A percentile compares a stretch with the other conserved stretches of the same genome.
These are phyloP conservation scores for Cladophialophora bantiana DNA, from an alignment of 2,329 filamentous ascomycete species.

Conservation along the genomic window DNA sequence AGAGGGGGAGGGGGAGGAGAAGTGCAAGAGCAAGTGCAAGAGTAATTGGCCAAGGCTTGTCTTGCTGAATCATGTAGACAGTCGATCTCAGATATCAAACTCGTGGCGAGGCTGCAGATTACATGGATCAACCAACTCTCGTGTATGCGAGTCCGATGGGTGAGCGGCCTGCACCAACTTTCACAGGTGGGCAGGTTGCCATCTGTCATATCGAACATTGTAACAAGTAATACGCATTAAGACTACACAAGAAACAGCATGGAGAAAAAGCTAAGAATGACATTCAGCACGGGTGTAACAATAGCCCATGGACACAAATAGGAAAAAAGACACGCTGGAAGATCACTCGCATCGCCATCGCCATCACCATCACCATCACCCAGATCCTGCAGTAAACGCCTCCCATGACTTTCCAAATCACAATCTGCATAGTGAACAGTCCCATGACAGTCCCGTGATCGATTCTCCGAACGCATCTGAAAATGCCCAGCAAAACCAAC, in stretches of 20 bases:
- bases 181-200: too few relatives aligned
- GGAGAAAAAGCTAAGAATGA: conserved; percentile 20
- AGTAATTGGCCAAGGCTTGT: too few relatives aligned
- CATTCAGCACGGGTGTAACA: conserved; percentile 14
- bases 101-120: too few relatives aligned
- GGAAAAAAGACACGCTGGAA: not conserved
- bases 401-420: not conserved
- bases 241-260: not conserved
- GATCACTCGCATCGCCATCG: not conserved
- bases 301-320: conserved; percentile 3
- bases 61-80: too few relatives aligned
- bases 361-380: not conserved
- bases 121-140: too few relatives aligned
- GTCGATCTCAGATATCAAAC: too few relatives aligned
- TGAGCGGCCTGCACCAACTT: too few relatives aligned
- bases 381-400: not conserved
- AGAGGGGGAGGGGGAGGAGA: too few relatives aligned
- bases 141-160: too few relatives aligned
- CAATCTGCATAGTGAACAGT: not conserved
- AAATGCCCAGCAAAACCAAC: conserved; percentile 31
- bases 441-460: not conserved
- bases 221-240: not conserved
- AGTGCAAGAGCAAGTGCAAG: too few relatives aligned
- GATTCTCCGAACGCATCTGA: conserved; percentile 29
- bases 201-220: too few relatives aligned